Conservation (phyloP, 2,329 filamentous ascomycete species). For the Zymoseptoria passerinii region DNA sequence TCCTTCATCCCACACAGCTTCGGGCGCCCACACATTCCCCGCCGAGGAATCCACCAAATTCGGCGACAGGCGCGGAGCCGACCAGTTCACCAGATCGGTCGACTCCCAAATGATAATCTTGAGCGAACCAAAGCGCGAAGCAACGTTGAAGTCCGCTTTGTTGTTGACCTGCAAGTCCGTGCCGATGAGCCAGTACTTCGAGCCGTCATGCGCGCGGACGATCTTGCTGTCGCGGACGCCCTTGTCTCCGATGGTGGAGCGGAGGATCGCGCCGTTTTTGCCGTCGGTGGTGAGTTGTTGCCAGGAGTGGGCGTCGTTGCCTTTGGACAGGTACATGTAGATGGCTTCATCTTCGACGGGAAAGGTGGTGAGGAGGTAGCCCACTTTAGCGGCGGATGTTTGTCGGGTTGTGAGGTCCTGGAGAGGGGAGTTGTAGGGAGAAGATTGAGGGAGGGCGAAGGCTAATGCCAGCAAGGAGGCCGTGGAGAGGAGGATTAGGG, state of each 20-base stretch:
- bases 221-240: conserved; percentile 14
- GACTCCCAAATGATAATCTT: conserved; percentile 15
- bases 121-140: conserved; percentile 18
- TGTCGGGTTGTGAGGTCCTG: not conserved
- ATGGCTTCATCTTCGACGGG: conserved; percentile 26
- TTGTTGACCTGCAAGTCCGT: conserved; percentile 18
- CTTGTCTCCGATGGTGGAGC: conserved; percentile 8
- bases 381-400: conserved; percentile 6
- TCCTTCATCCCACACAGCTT: conserved; percentile 10
- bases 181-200: conserved; percentile 14
- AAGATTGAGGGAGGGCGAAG: not conserved
- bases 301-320: conserved; percentile 14
- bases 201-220: conserved; percentile 7
- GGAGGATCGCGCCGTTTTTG: conserved; percentile 8
- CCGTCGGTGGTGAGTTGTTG: conserved; percentile 3
- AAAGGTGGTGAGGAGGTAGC: conserved; percentile 18
- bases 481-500: not conserved
- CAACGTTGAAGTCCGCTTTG: conserved; percentile 18
- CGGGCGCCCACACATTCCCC: conserved; percentile 13
- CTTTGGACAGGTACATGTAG: conserved; percentile 12
- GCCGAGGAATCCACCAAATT: conserved; percentile 8
- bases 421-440: not conserved
- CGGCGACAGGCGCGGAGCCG: conserved; percentile 3
- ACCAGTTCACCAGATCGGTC: conserved; percentile 8
- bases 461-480: not conserved